Evolutionary conservation across 106 monocot species (phyloP).

Genomic region (Phalaenopsis equestris): DNA sequence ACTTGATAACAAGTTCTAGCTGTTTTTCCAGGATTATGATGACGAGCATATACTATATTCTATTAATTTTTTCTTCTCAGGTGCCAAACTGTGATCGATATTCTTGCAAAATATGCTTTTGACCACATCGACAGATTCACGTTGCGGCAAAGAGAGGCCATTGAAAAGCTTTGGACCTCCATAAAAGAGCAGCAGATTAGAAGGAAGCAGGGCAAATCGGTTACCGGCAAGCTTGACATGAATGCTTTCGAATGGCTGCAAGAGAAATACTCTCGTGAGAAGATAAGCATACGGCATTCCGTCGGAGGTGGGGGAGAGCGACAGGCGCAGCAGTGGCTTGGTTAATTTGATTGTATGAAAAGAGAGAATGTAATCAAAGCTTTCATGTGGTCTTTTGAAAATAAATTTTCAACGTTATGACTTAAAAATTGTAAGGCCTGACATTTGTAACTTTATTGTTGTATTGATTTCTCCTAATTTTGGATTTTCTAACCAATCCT

Average conservation of each 20-base stretch:
- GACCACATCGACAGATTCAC: slow-evolving; percentile 69
- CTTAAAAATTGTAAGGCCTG: no score
- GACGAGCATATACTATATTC: not conserved
- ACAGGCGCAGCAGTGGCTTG: slow-evolving; percentile 76
- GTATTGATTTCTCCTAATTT: no score
- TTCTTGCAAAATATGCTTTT: slow-evolving; percentile 83
- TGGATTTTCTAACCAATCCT: no score
- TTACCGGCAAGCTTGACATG: slow-evolving; percentile 87
- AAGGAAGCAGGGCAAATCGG: slow-evolving; percentile 90
- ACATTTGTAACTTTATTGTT: no score
- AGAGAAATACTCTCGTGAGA: slow-evolving; percentile 77
- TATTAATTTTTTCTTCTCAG: slow-evolving; percentile 26
- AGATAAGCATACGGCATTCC: slow-evolving; percentile 77
- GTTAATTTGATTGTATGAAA: slow-evolving; percentile 26
- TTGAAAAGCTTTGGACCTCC: slow-evolving; percentile 80
- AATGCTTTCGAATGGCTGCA: slow-evolving; percentile 91
- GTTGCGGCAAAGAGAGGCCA: slow-evolving; percentile 61
- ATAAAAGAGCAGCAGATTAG: slow-evolving; percentile 79
- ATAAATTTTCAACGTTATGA: no score
- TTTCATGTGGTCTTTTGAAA: no score
- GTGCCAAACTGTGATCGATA: slow-evolving; percentile 90
- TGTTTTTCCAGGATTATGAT: not conserved
- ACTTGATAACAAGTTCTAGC: not conserved
- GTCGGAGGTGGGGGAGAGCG: slow-evolving; percentile 80
- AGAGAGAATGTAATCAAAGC: not conserved